Evolutionary conservation across 345 rosid genomes (phyloP).

Genomic region (Eucalyptus curtisii): DNA sequence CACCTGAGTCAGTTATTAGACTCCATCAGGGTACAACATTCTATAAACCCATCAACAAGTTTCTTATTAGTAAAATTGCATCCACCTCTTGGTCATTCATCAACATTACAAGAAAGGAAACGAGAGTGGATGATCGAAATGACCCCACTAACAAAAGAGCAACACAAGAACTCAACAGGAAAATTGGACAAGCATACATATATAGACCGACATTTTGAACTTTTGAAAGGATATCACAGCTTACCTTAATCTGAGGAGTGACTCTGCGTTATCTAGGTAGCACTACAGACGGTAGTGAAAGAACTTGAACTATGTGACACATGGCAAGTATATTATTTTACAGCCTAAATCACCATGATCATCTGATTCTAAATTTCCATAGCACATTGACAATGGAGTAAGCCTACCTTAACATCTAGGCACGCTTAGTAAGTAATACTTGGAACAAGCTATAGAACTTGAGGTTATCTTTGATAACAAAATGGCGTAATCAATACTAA

Average conservation of each 20-base stretch:
- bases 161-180: not conserved
- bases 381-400: not conserved
- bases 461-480: not conserved
- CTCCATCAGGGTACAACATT: not conserved
- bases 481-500: not conserved
- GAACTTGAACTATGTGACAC: not conserved
- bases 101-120: not conserved
- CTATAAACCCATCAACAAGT: not conserved
- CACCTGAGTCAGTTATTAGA: not conserved
- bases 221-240: not conserved
- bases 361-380: not conserved
- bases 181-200: not conserved
- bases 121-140: not conserved
- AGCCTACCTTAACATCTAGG: not conserved
- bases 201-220: not conserved
- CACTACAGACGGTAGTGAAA: not conserved
- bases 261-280: not conserved
- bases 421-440: not conserved
- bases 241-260: not conserved
- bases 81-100: not conserved
- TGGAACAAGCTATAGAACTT: not conserved
- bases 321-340: not conserved
- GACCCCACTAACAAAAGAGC: not conserved
- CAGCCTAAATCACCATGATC: not conserved
- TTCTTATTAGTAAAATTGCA: not conserved